Percentiles rank a stretch among this genome's conserved stretches.
Evolutionary conservation across 768 basidiomycete genomes (phyloP).

Genomic region (Hemileccinum impolitum): DNA sequence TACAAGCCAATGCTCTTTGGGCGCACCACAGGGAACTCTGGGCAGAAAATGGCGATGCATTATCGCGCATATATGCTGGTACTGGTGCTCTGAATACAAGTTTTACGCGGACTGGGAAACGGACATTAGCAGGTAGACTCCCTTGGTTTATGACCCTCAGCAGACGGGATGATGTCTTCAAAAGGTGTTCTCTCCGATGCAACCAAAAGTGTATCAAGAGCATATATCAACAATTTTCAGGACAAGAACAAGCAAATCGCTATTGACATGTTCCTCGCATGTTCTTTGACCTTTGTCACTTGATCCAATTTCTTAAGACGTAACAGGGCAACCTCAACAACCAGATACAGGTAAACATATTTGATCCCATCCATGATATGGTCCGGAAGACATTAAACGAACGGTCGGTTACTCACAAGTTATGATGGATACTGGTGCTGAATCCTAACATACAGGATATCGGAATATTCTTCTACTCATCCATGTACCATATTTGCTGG

Average conservation of each 20-base stretch:
- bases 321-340: constrained; percentile 85
- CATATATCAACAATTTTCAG: constrained; percentile 97
- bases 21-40: constrained; percentile 87
- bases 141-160: not conserved
- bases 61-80: constrained; percentile 93
- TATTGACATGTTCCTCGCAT: constrained; percentile 92
- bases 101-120: constrained; percentile 92
- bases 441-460: constrained; percentile 41
- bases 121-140: constrained; percentile 75
- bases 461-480: constrained; percentile 81
- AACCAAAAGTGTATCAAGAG: constrained; percentile 92
- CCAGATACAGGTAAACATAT: constrained; percentile 85
- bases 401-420: constrained; percentile 43
- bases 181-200: constrained; percentile 90
- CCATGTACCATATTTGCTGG: constrained; percentile 78
- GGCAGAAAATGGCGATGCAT: constrained; percentile 94
- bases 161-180: constrained; percentile 5
- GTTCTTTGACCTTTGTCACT: constrained; percentile 21
- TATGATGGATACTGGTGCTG: not conserved
- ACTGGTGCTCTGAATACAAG: constrained; percentile 93
- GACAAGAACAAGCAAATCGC: constrained; percentile 92
- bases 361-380: constrained; percentile 90
- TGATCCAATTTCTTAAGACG: constrained; percentile 3
- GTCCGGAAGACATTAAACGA: constrained; percentile 68
- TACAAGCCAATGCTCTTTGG: constrained; percentile 69